Evolutionary conservation across 2,329 filamentous ascomycete genomes (phyloP).

Genomic region (Sphaerulina populicola): DNA sequence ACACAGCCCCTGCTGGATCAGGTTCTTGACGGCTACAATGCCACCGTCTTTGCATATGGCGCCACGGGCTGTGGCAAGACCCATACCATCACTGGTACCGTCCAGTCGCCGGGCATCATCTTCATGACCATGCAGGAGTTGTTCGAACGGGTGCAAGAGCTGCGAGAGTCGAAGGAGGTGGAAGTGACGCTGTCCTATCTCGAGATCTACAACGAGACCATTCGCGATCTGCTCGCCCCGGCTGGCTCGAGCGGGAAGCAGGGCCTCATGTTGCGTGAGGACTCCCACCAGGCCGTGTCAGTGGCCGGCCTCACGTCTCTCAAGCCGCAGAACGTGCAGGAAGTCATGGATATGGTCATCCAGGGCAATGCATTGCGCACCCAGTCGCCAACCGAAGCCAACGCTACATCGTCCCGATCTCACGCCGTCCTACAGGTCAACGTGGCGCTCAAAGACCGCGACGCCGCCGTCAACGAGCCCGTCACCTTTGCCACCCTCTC

Average conservation of each 20-base stretch:
- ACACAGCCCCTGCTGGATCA: conserved; percentile 85
- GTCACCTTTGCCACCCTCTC: conserved; percentile 97
- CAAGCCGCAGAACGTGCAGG: conserved; percentile 78
- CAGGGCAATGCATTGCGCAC: conserved; percentile 89
- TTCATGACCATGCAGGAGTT: conserved; percentile 98
- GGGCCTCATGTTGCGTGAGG: conserved; percentile 85
- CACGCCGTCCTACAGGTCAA: conserved; percentile 98
- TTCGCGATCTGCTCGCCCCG: conserved; percentile 85
- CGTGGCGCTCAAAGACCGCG: conserved; percentile 84
- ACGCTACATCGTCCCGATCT: conserved; percentile 92
- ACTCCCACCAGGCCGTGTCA: conserved; percentile 85
- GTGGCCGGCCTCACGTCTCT: conserved; percentile 87
- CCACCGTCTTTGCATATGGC: conserved; percentile 96
- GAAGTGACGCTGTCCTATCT: conserved; percentile 90
- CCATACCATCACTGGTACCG: conserved; percentile 84
- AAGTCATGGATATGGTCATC: conserved; percentile 99
- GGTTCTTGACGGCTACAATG: conserved; percentile 95
- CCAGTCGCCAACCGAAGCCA: conserved; percentile 93
- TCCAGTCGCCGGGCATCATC: conserved; percentile 91
- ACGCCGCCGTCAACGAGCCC: conserved; percentile 84
- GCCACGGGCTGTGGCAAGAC: conserved; percentile 98
- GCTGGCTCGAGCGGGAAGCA: conserved; percentile 68
- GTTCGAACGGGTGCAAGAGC: conserved; percentile 88
- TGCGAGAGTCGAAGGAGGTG: conserved; percentile 75
- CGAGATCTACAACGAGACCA: conserved; percentile 99